Conservation (phyloP, 2,329 filamentous ascomycete genomes). For the Cercospora citrullina region DNA sequence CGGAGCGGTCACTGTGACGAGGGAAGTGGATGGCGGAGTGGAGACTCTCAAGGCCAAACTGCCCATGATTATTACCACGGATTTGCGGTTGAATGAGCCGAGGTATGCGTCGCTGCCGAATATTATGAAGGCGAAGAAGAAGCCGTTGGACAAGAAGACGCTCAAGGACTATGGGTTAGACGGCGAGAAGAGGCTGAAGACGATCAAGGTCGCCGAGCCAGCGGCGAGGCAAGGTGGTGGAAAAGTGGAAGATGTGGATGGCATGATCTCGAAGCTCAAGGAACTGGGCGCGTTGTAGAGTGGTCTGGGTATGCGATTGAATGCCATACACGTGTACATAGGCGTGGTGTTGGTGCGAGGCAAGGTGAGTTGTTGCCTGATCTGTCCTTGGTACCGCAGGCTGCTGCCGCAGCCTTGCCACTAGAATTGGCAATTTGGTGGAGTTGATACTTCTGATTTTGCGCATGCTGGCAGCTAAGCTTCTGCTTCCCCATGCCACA, state of each 20-base stretch:
- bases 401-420: conserved; percentile 8
- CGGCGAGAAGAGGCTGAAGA: conserved; percentile 75
- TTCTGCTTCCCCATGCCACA: background rate
- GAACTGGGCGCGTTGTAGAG: conserved; percentile 83
- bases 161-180: conserved; percentile 79
- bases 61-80: conserved; percentile 92
- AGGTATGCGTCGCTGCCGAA: conserved; percentile 93
- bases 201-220: conserved; percentile 87
- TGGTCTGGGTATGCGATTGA: background rate
- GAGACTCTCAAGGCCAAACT: conserved; percentile 85
- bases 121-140: conserved; percentile 99
- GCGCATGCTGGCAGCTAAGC: background rate
- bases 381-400: background rate
- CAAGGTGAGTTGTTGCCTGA: conserved; percentile 15
- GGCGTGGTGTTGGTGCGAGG: background rate
- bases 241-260: conserved; percentile 96
- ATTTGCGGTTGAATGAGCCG: conserved; percentile 91
- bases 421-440: background rate
- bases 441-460: background rate
- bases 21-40: conserved; percentile 92
- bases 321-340: conserved; percentile 15
- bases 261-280: conserved; percentile 91
- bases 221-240: conserved; percentile 84
- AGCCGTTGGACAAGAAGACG: conserved; percentile 91
- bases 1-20: conserved; percentile 67